These are phyloP conservation scores for Eucommia ulmoides DNA, from an alignment of 257 asterid species.

Conservation along the genomic window DNA sequence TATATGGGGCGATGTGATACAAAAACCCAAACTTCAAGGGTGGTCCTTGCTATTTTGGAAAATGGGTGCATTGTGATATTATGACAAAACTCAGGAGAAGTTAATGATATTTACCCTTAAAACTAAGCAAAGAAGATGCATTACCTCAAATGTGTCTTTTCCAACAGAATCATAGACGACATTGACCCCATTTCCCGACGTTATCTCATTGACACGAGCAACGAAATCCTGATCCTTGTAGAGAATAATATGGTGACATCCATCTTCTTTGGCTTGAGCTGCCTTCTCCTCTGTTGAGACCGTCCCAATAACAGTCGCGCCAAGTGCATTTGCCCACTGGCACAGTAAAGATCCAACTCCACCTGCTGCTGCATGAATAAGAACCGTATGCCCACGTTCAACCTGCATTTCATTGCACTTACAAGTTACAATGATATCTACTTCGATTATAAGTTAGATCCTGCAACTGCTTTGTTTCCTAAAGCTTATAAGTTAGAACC, in stretches of 20 bases:
- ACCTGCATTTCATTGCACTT: no score
- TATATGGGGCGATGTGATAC: no score
- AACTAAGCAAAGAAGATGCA: not conserved
- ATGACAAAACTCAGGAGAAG: no score
- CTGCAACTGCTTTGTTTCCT: no score
- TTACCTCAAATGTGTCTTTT: slow-evolving; percentile 92
- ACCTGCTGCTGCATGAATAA: slow-evolving; percentile 96
- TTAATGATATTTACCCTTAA: no score
- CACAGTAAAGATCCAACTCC: slow-evolving; percentile 92
- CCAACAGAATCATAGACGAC: slow-evolving; percentile 99
- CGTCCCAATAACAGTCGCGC: slow-evolving; percentile 92
- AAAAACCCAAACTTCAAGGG: no score
- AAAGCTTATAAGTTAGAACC: no score
- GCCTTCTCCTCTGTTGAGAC: slow-evolving; percentile 90
- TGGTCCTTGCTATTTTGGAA: no score
- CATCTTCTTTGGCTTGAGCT: slow-evolving; percentile 82
- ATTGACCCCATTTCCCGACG: slow-evolving; percentile 88
- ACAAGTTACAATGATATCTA: no score
- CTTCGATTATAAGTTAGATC: no score
- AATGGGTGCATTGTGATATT: no score
- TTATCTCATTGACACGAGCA: slow-evolving; percentile 70
- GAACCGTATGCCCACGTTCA: slow-evolving; percentile 75
- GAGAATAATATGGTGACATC: slow-evolving; percentile 76
- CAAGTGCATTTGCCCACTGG: slow-evolving; percentile 93
- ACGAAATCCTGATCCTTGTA: slow-evolving; percentile 83